Base-by-base conservation (phyloP, 2,329 filamentous ascomycete genomes). In the Monosporascus sp. region DNA sequence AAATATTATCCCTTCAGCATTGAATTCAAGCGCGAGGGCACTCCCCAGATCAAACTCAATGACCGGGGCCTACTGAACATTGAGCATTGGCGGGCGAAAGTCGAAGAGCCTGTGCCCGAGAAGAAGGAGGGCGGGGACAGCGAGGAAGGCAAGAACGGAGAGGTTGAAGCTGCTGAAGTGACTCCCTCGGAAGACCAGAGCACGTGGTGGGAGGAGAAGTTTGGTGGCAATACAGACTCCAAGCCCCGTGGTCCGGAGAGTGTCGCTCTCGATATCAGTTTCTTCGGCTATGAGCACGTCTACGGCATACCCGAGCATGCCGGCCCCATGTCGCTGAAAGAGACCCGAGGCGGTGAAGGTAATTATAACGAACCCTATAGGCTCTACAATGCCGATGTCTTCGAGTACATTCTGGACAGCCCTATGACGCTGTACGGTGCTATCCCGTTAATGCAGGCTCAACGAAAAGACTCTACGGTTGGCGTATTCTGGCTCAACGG, bases 351-450 rank as follows among this genome's bases (percentile, higher is more conserved):
- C 50, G 91, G 91, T 24, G 83, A 90, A 20, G 90, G 89, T 56
- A 89, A 90, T 63, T 90, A 94, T 70, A 78, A 81, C 9, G 90
- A 99, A 57, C 94, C 94, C 0, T 99, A 99, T 74, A 84, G 94
- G 38, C 73, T 99, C 70, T 97, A 97, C 76, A 99, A 99, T 70
- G 82, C 90, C 35, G 94, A 99, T 68, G 94, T 99, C 11, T 99
- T 99, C 63, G 94, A 99, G 73, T 99, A 99, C 70, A 87, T 96
- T 63, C 81, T 97, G 63, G 89, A 97, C 71, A 97, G 91, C 70
- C 92, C 94, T 1, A 99, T 99, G 94, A 97, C 94, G 1, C 80
- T 99, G 2, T 99, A 99, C 65, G 94, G 94, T n/a, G 78, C 91
- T 7, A 97, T 99, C 62, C 94, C 94, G 2, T 89, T 97, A 67